Base-by-base conservation (phyloP, 2,329 filamentous ascomycete species). In the Botrytis pseudocinerea region DNA sequence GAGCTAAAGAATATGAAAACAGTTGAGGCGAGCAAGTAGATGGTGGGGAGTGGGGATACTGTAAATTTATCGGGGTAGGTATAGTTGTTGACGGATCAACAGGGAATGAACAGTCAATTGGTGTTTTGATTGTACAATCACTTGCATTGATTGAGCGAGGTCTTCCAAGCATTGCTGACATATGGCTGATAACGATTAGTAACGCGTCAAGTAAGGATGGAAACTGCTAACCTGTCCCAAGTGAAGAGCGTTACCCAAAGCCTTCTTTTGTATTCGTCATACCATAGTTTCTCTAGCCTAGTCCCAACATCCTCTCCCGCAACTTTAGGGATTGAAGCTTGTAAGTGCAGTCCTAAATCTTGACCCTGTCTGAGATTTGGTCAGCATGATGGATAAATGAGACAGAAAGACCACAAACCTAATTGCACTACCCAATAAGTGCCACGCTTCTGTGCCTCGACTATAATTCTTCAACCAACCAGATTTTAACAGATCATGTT, bases 391-490 rank as follows among this genome's bases (percentile, higher is more conserved):
- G 20, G 18, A 54, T 42, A 35, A 71, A 59, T 14, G 25, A 18
- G 32, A 69, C 1, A 14, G n/a, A 18, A 35, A 42, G 6, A 40
- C 10, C 6, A 42, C 71, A 69, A 38, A 73, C 71, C 72, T 71
- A 6, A 72, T 74, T 16, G 48, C 54, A 63, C 66, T 70, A n/a
- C 72, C 72, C 12, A 76, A 46, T 32, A 62, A 20, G 66, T 75
- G 66, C 75, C 74, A 75, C 40, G 74, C 72, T 48, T 76, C 75
- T 22, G 66, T 69, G n/a, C 72, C 74, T 42, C 74, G 62, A n/a
- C 73, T 69, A 22, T 64, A 73, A 40, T 76, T 73, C 44, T 76
- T 76, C 46, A 76, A 38, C 75, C 75, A 76, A 2, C 59, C 68
- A 32, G 64, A 54, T 69, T 70, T 72, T 16, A 74, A 28, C 40